Evolutionary conservation across 768 basidiomycete genomes (phyloP).

Genomic region (Rhodocollybia butyracea): DNA sequence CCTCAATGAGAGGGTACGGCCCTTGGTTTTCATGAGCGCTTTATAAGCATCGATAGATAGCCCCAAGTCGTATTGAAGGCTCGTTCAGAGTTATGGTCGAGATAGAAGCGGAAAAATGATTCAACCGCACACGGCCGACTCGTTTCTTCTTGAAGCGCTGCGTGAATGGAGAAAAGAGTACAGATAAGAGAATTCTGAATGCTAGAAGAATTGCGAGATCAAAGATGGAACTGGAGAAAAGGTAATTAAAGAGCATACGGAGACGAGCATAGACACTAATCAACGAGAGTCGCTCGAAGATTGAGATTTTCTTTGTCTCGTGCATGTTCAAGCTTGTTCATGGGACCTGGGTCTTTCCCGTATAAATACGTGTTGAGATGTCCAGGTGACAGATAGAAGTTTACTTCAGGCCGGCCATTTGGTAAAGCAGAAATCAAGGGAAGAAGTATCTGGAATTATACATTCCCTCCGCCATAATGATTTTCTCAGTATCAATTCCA

Average conservation of each 20-base stretch:
- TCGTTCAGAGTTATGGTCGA: neutral
- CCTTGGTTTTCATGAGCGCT: constrained; percentile 15
- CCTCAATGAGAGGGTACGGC: constrained; percentile 20
- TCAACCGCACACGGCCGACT: neutral
- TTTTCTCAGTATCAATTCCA: too few relatives aligned
- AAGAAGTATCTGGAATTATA: too few relatives aligned
- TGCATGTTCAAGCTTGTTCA: too few relatives aligned
- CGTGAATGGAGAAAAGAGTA: neutral
- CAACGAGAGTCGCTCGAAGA: neutral
- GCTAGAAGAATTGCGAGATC: neutral
- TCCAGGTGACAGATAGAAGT: too few relatives aligned
- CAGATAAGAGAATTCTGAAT: neutral
- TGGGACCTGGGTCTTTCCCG: too few relatives aligned
- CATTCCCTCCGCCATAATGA: too few relatives aligned
- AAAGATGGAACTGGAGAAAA: neutral
- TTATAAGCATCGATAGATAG: constrained; percentile 13
- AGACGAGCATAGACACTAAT: neutral
- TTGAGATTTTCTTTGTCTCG: neutral
- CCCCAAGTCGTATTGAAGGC: neutral
- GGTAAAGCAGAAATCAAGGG: too few relatives aligned
- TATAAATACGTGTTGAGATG: too few relatives aligned
- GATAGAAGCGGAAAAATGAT: neutral
- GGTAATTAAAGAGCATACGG: neutral
- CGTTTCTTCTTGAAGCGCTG: neutral
- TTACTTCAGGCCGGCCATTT: too few relatives aligned